Base-by-base conservation (phyloP, 225 moss, liverwort and hornwort genomes). In the Pleurozium schreberi region DNA sequence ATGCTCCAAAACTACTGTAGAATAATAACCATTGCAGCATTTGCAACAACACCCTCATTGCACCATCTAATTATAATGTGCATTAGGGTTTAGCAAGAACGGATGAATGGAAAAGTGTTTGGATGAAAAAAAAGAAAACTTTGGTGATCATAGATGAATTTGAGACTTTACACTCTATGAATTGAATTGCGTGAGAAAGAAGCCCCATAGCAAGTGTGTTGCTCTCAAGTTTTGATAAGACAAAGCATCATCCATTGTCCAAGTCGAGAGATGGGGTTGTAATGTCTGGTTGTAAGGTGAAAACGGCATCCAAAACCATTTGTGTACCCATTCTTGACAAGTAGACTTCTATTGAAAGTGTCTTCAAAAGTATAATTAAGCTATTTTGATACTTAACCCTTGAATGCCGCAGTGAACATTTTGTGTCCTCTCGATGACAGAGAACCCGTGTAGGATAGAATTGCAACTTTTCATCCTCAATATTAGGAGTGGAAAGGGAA, bases 301-400 rank as follows among this genome's bases (percentile, higher is more conserved):
- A 31, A 47, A 16, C n/a, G n/a, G n/a, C 5, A 70, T 0, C 5
- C 16, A 15, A 71, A 43, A 47, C 1, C 2, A 2, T 43, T 1
- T 1, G 7, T 22, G 2, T 12, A 67, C 4, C 2, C 8, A 20
- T 14, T 70, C 5, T 0, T 47, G 0, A 30, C 17, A 18, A 74
- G 6, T 47, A 31, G 30, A 47, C 4, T 74, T 74, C 18, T 74
- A 30, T 47, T 18, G 18, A 71, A 28, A 74, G 11, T 47, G 10
- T 30, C 42, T 0, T 2, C 2, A 1, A 47, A 73, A 30, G 5
- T 45, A 4, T 3, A 18, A 28, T 43, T 16, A 10, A 73, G 45
- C 3, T 1, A 0, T 18, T 42, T 3, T 1, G 0, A 28, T 73
- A 43, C 10, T 9, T 73, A n/a, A n/a, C n/a, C n/a, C n/a, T n/a